Conservation (phyloP, 306 rosid genomes). For the Vigna angularis region DNA sequence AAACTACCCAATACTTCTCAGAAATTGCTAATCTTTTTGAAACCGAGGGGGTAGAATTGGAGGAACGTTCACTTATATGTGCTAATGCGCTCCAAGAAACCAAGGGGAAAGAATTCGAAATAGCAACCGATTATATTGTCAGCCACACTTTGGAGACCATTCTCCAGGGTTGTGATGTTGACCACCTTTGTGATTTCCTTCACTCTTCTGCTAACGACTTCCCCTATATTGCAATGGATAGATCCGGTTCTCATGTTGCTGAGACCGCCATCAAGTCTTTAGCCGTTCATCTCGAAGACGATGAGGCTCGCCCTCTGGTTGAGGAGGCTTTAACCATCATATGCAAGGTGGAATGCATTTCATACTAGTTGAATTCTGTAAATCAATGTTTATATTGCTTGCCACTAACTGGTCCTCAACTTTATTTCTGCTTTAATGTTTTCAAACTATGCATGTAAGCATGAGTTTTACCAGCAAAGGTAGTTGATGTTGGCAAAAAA, state of each 20-base stretch:
- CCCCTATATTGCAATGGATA: slow-evolving; percentile 81
- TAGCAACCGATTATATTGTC: slow-evolving; percentile 86
- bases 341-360: slow-evolving; percentile 63
- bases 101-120: slow-evolving; percentile 79
- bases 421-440: slow-evolving; percentile 5
- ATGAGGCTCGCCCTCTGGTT: slow-evolving; percentile 49
- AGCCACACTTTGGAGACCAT: slow-evolving; percentile 90
- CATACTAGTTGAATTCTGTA: background rate
- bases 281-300: slow-evolving; percentile 64
- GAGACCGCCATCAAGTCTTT: slow-evolving; percentile 77
- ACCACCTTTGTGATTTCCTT: slow-evolving; percentile 73
- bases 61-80: slow-evolving; percentile 78
- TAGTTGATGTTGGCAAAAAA: slow-evolving; percentile 5
- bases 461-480: background rate
- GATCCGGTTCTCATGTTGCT: slow-evolving; percentile 93
- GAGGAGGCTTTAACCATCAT: slow-evolving; percentile 71
- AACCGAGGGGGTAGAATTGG: slow-evolving; percentile 63
- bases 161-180: slow-evolving; percentile 67
- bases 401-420: background rate
- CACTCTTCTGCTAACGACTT: slow-evolving; percentile 62
- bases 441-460: background rate
- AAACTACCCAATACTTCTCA: slow-evolving; percentile 68
- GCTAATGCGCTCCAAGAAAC: slow-evolving; percentile 87
- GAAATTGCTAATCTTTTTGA: slow-evolving; percentile 82
- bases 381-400: background rate